Conservation (phyloP, 2,329 filamentous ascomycete genomes). For the Penicillium psychrosexuale region DNA sequence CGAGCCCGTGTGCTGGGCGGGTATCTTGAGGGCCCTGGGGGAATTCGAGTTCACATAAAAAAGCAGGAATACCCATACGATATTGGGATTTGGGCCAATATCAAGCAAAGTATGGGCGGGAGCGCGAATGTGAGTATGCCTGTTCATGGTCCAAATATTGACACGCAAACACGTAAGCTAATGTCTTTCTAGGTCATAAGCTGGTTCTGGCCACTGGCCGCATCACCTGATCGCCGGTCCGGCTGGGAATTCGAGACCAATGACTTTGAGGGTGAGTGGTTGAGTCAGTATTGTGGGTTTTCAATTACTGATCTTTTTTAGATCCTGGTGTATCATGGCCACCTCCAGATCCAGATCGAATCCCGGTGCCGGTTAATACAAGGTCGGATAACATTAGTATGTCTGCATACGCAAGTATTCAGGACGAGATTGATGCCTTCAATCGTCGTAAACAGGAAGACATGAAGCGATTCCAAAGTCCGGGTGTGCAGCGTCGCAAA, state of each 20-base stretch:
- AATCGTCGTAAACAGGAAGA: constrained; percentile 54
- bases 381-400: constrained; percentile 24
- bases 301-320: constrained; percentile 14
- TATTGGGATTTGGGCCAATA: constrained; percentile 60
- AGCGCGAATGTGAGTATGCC: constrained; percentile 41
- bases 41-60: constrained; percentile 51
- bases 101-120: constrained; percentile 59
- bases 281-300: not conserved
- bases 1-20: constrained; percentile 53
- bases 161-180: not conserved
- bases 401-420: constrained; percentile 29
- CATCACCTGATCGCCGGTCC: constrained; percentile 46
- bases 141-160: not conserved
- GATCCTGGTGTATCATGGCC: constrained; percentile 44
- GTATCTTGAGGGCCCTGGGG: constrained; percentile 57
- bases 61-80: constrained; percentile 66
- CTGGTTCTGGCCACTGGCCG: constrained; percentile 61
- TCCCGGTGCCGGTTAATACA: constrained; percentile 36
- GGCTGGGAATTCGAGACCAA: constrained; percentile 57
- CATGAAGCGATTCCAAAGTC: constrained; percentile 41
- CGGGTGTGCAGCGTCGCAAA: constrained; percentile 37
- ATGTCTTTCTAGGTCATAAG: constrained; percentile 40
- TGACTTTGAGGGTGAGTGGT: constrained; percentile 54
- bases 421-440: constrained; percentile 53
- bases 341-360: constrained; percentile 50